Evolutionary conservation across 768 basidiomycete genomes (phyloP), one percentile per base, ranked within the genome.

Genomic region (Tylopilus sp.): DNA sequence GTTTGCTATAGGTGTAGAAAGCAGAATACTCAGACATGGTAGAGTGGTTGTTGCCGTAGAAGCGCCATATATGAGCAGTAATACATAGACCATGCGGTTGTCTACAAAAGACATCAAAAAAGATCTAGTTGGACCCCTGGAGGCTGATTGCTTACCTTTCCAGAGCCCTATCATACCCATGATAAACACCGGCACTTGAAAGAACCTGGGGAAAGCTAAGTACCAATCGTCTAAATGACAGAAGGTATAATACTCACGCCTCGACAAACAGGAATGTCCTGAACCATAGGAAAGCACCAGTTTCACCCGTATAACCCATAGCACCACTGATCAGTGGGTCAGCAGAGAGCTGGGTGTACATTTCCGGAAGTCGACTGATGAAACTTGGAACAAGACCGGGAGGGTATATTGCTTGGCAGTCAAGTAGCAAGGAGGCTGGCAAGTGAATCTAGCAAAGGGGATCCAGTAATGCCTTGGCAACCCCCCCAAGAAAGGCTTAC

Each of bases 121-220:
- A 30, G 9, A 20, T 28, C 28, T 5, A 28, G 11, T 10, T 8
- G 28, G 11, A 4, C 11, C n/a, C 15, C 9, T 13, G 35, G 22
- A 51, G 50, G n/a, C 7, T 8, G 3, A 23, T 18, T 39, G 23
- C 21, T 26, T 57, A 79, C 87, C 79, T 59, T 71, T 75, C 75
- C 78, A 85, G 12, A 88, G 71, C 0, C 78, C 82, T 13, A 71
- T 70, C 40, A 79, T 75, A 12, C 86, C 88, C n/a, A 92, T 51
- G 40, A 91, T 58, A 63, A 92, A 92, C 0, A 85, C 77, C 0
- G 92, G 92, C 0, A 91, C 68, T 62, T 92, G 91, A 65, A 88
- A 86, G 44, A 80, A 54, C 15, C 85, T 47, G 30, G 0, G 26
- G 13, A 13, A 23, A 31, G 31, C 15, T 31, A 15, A 9, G 31